Conservation (phyloP, 2,329 filamentous ascomycete species). For the Rutstroemia sp. region DNA sequence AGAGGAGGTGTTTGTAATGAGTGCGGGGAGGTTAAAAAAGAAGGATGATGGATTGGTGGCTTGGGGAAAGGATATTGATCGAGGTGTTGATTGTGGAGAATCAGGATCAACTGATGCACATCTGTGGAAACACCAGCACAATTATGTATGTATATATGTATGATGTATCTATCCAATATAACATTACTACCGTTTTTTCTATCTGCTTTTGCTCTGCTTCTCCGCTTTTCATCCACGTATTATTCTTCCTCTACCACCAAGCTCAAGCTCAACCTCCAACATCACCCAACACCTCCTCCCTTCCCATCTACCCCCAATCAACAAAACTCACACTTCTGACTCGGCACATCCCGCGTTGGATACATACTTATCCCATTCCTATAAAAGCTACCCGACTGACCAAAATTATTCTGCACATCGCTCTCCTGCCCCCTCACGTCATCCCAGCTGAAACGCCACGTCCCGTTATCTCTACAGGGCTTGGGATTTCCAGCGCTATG, state of each 20-base stretch:
- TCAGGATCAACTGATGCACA: no score
- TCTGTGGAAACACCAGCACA: no score
- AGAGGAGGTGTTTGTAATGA: not conserved
- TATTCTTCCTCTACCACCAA: no score
- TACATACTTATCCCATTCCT: slow-evolving; percentile 13
- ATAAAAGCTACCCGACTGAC: slow-evolving; percentile 14
- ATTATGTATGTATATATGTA: no score
- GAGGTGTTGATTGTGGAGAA: no score
- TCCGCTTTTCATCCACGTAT: no score
- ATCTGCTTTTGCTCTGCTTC: no score
- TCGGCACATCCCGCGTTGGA: slow-evolving; percentile 12
- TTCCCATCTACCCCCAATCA: not conserved
- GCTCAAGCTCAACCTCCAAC: not conserved
- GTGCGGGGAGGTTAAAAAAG: not conserved
- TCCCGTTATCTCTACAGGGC: slow-evolving; percentile 16
- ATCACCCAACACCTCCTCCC: not conserved
- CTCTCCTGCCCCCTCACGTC: slow-evolving; percentile 16
- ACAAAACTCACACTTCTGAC: slow-evolving; percentile 18
- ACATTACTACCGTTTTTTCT: no score
- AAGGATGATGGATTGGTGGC: no score
- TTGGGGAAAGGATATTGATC: no score
- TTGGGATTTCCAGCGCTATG: not conserved
- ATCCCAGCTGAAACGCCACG: slow-evolving; percentile 16
- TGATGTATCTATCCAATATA: no score
- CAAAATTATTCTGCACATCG: slow-evolving; percentile 20